These are phyloP conservation scores for Onygena corvina DNA, from an alignment of 2,329 filamentous ascomycete genomes.

Conservation along the genomic window DNA sequence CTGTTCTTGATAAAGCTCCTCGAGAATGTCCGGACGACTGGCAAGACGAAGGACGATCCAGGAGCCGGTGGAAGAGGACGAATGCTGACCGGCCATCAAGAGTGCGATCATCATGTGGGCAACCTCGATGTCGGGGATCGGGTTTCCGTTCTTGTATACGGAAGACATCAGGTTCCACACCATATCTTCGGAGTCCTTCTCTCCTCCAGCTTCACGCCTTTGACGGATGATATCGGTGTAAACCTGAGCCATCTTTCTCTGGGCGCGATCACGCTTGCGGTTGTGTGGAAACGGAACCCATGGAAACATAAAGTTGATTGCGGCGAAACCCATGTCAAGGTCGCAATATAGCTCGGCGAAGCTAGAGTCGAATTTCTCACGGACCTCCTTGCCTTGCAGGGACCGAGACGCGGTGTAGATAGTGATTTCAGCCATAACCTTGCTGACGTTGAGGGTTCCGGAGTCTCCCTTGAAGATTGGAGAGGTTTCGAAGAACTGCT, in stretches of 20 bases:
- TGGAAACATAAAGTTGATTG: constrained; percentile 80
- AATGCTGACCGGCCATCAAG: constrained; percentile 85
- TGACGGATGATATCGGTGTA: constrained; percentile 73
- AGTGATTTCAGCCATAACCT: constrained; percentile 71
- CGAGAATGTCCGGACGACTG: constrained; percentile 62
- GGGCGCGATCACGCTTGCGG: constrained; percentile 64
- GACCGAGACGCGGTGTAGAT: constrained; percentile 82
- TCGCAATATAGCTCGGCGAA: constrained; percentile 79
- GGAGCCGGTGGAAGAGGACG: constrained; percentile 67
- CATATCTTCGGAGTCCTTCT: constrained; percentile 57
- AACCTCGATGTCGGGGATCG: constrained; percentile 70
- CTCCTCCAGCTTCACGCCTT: constrained; percentile 45
- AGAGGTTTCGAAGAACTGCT: constrained; percentile 57
- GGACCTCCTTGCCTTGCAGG: constrained; percentile 73
- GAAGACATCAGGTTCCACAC: constrained; percentile 84
- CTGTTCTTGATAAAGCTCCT: constrained; percentile 78
- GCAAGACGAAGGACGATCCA: constrained; percentile 80
- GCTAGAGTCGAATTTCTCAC: constrained; percentile 63
- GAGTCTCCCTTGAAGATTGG: constrained; percentile 54
- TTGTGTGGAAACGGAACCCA: constrained; percentile 87
- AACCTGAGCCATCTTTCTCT: constrained; percentile 65
- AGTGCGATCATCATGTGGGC: constrained; percentile 91
- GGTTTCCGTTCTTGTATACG: constrained; percentile 68
- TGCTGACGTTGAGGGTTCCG: constrained; percentile 59
- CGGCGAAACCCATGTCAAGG: constrained; percentile 78